Evolutionary conservation across 1,284 basidiomycete species (phyloP), one percentile per base, ranked within the genome.

Genomic region (Tilletiaria anomala): DNA sequence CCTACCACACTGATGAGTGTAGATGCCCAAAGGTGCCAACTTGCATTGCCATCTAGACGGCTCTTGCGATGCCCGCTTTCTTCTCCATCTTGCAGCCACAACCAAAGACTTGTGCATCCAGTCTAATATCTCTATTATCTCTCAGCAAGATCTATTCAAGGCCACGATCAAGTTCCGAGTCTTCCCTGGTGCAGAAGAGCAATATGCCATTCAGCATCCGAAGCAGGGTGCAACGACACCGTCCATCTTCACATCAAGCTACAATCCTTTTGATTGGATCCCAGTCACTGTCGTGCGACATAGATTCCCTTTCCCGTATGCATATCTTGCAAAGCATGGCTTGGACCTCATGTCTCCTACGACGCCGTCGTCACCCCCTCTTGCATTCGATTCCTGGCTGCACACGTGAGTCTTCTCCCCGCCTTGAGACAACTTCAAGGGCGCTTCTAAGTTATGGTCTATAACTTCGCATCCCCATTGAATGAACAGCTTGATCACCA

Each of bases 1-100:
- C n/a, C n/a, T n/a, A n/a, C n/a, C n/a, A n/a, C n/a, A n/a, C n/a
- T n/a, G n/a, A n/a, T n/a, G n/a, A n/a, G n/a, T n/a, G 15, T 19
- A 31, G 29, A 58, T 58, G 53, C 56, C 56, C 3, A 58, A 58
- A 32, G 56, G 56, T 3, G 53, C 51, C 5, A 36, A 51, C 3
- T 34, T 58, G 32, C 56, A 58, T 32, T 56, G 56, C 36, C 56
- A 61, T 19, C 54, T 61, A 40, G 58, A 61, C 35, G 58, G 51
- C 4, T 58, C 54, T 1, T 53, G 58, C 14, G 51, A 58, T 21
- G 45, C 49, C 1, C 40, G 43, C 19, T 58, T 55, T 17, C 29
- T 58, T 31, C 35, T 61, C 12, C 40, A 41, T 48, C 1, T 41
- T 59, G 20, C 26, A 29, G 26, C 26, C 10, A 44, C 44, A 5